Conservation (phyloP, 805 yeast species). For the Metschnikowia shivogae region DNA sequence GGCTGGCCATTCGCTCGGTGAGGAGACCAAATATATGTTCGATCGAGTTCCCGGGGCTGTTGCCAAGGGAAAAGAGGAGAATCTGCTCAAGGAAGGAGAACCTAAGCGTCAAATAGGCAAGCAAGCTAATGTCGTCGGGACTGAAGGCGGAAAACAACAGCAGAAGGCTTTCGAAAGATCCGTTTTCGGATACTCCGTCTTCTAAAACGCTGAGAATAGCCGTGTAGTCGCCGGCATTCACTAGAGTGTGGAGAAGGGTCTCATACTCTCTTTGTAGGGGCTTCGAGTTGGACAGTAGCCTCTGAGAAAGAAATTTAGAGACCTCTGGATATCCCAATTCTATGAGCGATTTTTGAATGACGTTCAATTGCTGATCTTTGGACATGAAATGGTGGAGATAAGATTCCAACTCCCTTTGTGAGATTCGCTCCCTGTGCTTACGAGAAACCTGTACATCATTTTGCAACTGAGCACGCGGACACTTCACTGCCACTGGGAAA, state of each 20-base stretch:
- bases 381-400: slow-evolving; percentile 11
- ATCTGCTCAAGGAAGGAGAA: slow-evolving; percentile 11
- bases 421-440: slow-evolving; percentile 2
- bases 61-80: slow-evolving; percentile 1
- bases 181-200: background rate
- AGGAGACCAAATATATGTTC: background rate
- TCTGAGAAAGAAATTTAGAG: slow-evolving; percentile 18
- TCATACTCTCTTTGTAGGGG: slow-evolving; percentile 2
- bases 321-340: slow-evolving; percentile 29
- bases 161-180: background rate
- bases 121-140: slow-evolving; percentile 4
- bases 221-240: slow-evolving; percentile 7
- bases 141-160: background rate
- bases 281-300: background rate
- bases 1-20: background rate
- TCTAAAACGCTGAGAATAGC: background rate
- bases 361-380: slow-evolving; percentile 26
- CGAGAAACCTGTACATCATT: slow-evolving; percentile 1
- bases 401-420: slow-evolving; percentile 1
- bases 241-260: slow-evolving; percentile 1
- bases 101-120: slow-evolving; percentile 10
- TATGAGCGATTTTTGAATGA: slow-evolving; percentile 26
- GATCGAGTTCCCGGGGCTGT: background rate
- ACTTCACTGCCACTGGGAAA: too few relatives aligned
- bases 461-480: background rate